Conservation (phyloP, 495 filamentous ascomycete species). For the Penicillium pulvis region DNA sequence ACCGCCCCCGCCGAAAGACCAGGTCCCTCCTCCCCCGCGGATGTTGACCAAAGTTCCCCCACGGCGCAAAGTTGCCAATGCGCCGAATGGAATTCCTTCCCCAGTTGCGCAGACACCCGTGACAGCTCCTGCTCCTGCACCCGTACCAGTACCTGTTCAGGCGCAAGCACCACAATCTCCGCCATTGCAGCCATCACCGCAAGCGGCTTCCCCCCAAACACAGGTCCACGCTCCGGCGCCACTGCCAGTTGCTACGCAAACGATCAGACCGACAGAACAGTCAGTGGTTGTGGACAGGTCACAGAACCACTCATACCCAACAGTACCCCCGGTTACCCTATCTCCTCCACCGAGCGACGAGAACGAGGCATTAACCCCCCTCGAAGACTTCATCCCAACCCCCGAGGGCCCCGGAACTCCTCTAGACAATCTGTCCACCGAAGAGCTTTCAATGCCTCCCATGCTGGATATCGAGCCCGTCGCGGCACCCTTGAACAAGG, state of each 20-base stretch:
- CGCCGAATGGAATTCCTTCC: background rate
- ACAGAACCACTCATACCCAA: background rate
- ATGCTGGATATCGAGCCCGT: slow-evolving; percentile 38
- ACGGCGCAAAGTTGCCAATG: slow-evolving; percentile 12
- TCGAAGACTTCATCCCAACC: slow-evolving; percentile 45
- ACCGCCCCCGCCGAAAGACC: slow-evolving; percentile 30
- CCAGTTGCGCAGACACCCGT: background rate
- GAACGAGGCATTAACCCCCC: slow-evolving; percentile 20
- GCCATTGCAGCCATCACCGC: slow-evolving; percentile 6
- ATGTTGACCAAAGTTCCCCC: slow-evolving; percentile 15
- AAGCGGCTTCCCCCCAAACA: background rate
- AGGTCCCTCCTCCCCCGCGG: slow-evolving; percentile 16
- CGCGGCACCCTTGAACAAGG: slow-evolving; percentile 40
- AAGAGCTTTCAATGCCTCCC: slow-evolving; percentile 31
- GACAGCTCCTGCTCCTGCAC: background rate
- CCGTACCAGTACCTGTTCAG: background rate
- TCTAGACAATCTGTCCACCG: slow-evolving; percentile 28
- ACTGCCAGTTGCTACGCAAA: slow-evolving; percentile 8
- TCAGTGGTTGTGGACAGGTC: slow-evolving; percentile 1
- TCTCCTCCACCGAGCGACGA: slow-evolving; percentile 13
- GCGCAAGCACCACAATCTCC: slow-evolving; percentile 8
- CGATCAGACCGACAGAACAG: slow-evolving; percentile 7
- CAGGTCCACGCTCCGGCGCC: background rate
- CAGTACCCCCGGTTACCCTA: slow-evolving; percentile 1
- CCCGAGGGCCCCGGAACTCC: slow-evolving; percentile 32